Percentiles rank a stretch among this genome's conserved stretches.
phyloP scores from a whole-genome alignment of 345 rosid species.

The Eucalyptus erythrocorys region DNA sequence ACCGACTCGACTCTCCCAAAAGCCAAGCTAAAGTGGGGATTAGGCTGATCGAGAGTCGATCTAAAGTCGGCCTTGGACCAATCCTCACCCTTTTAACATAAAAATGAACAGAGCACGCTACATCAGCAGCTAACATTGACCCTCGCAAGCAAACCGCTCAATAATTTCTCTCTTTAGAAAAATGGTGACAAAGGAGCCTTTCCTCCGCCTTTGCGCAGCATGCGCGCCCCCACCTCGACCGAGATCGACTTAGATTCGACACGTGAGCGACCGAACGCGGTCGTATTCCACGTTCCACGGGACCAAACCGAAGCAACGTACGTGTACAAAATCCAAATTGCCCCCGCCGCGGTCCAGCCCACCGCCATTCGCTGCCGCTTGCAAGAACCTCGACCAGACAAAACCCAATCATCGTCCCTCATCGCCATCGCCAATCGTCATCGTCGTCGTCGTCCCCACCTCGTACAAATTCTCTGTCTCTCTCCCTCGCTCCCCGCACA shows the following conservation, averaged over 20 bases:
- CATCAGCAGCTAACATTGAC: too few species aligned
- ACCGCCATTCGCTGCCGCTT: not conserved
- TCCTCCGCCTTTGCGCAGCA: too few species aligned
- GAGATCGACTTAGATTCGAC: not conserved
- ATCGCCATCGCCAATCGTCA: not conserved
- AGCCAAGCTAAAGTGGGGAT: too few species aligned
- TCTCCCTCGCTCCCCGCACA: not conserved
- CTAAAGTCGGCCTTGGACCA: accelerated
- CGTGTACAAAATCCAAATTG: not conserved
- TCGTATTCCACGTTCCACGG: not conserved
- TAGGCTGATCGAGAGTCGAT: too few species aligned
- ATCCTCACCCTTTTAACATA: too few species aligned
- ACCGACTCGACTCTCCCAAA: too few species aligned
- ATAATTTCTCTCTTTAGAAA: not conserved
- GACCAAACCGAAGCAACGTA: not conserved
- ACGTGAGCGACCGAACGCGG: not conserved
- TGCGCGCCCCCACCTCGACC: not conserved
- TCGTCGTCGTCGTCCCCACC: not conserved
- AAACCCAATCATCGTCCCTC: not conserved
- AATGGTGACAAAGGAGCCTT: not conserved
- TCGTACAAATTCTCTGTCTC: not conserved
- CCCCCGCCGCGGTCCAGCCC: not conserved
- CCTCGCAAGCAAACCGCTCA: too few species aligned
- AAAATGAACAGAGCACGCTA: too few species aligned
- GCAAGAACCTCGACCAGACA: not conserved